A percentile compares a stretch with the other conserved stretches of the same genome.
Evolutionary conservation across 805 yeast genomes (phyloP).

Genomic region (Debaryomyces prosopidis): DNA sequence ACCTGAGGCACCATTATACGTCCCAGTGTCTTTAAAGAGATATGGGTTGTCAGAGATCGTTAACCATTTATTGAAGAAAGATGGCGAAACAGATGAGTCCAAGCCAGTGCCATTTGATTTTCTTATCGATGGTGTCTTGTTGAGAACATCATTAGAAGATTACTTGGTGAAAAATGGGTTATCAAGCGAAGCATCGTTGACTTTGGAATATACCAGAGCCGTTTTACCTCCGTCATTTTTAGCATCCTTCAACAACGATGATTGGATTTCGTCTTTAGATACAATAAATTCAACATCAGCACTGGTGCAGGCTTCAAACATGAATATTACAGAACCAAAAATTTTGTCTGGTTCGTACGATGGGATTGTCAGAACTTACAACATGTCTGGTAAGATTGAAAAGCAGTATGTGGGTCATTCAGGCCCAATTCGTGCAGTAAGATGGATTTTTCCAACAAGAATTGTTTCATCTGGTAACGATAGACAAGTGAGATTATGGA

Average conservation of each 20-base stretch:
- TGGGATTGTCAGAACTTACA: slow-evolving; percentile 90
- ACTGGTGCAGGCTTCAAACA: slow-evolving; percentile 22
- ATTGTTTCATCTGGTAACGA: slow-evolving; percentile 87
- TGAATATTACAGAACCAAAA: slow-evolving; percentile 41
- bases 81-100: slow-evolving; percentile 40
- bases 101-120: slow-evolving; percentile 88
- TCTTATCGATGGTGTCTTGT: slow-evolving; percentile 77
- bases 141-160: slow-evolving; percentile 77
- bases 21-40: slow-evolving; percentile 82
- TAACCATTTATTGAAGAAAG: slow-evolving; percentile 70
- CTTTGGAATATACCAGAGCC: slow-evolving; percentile 87
- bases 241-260: slow-evolving; percentile 87
- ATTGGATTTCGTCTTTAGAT: slow-evolving; percentile 86
- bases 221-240: slow-evolving; percentile 91
- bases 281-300: slow-evolving; percentile 39
- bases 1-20: slow-evolving; percentile 76
- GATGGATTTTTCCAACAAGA: slow-evolving; percentile 74
- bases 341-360: slow-evolving; percentile 91
- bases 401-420: slow-evolving; percentile 86
- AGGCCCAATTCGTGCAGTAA: slow-evolving; percentile 80
- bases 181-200: slow-evolving; percentile 76
- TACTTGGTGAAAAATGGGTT: slow-evolving; percentile 76
- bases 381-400: slow-evolving; percentile 74
- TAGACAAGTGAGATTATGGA: slow-evolving; percentile 87
- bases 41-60: slow-evolving; percentile 94